Evolutionary conservation across 441 rosid species (phyloP).

Genomic region (Croton setiger): DNA sequence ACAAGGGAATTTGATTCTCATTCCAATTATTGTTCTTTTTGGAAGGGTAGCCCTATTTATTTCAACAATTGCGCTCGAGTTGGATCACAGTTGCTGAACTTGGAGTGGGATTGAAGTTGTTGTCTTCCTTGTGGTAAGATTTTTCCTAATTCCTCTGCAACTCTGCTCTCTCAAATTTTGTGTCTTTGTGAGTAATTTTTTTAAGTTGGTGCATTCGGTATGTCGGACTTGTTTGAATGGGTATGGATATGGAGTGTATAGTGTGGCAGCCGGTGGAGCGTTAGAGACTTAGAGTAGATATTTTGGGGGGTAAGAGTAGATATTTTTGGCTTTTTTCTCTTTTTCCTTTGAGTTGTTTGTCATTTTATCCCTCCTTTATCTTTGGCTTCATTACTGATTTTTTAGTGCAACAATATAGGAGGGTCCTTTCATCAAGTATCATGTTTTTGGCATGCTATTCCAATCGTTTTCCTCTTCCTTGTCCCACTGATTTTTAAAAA

Average conservation of each 20-base stretch:
- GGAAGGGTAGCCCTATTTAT: constrained; percentile 21
- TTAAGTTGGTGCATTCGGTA: background rate
- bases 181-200: background rate
- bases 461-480: background rate
- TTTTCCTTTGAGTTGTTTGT: background rate
- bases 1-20: constrained; percentile 39
- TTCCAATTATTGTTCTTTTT: constrained; percentile 15
- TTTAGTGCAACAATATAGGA: background rate
- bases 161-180: background rate
- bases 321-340: background rate
- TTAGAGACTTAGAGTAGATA: background rate
- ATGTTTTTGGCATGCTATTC: background rate
- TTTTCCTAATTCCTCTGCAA: background rate
- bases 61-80: constrained; percentile 26
- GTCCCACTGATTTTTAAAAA: too few relatives aligned
- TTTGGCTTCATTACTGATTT: background rate
- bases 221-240: background rate
- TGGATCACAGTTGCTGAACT: constrained; percentile 18
- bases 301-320: background rate
- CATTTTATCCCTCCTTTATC: background rate
- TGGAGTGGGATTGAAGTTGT: constrained; percentile 7
- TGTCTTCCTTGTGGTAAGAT: constrained; percentile 7
- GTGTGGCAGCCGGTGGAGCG: background rate
- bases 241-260: background rate
- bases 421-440: background rate